These are phyloP conservation scores for Russula vinacea DNA, from an alignment of 768 basidiomycete species.

Conservation along the genomic window DNA sequence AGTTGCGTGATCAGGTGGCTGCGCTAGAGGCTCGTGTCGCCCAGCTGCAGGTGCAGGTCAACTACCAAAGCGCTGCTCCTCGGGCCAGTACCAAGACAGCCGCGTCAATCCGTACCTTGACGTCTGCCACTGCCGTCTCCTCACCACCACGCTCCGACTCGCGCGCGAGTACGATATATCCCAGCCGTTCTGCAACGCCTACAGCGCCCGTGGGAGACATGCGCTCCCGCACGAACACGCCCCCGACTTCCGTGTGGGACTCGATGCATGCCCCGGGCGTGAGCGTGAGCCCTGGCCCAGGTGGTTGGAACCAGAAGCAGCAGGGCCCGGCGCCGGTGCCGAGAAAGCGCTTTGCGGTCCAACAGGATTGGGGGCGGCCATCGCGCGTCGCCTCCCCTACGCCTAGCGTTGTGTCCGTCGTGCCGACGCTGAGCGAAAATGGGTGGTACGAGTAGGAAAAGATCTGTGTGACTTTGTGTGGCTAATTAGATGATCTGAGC, in stretches of 20 bases:
- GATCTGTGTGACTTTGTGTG: background rate
- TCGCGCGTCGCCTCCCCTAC: slow-evolving; percentile 61
- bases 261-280: slow-evolving; percentile 55
- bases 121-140: slow-evolving; percentile 30
- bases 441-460: slow-evolving; percentile 68
- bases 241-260: slow-evolving; percentile 67
- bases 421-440: slow-evolving; percentile 66
- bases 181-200: slow-evolving; percentile 52
- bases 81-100: slow-evolving; percentile 36
- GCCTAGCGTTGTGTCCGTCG: slow-evolving; percentile 67
- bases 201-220: slow-evolving; percentile 38
- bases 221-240: slow-evolving; percentile 44
- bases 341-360: background rate
- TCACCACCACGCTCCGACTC: slow-evolving; percentile 68
- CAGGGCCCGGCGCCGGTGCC: background rate
- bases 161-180: slow-evolving; percentile 62
- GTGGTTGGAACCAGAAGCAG: slow-evolving; percentile 26
- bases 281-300: background rate
- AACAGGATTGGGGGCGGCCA: slow-evolving; percentile 33
- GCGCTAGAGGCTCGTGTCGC: slow-evolving; percentile 58
- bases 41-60: slow-evolving; percentile 43
- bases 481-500: background rate
- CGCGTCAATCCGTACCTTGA: background rate
- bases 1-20: slow-evolving; percentile 63
- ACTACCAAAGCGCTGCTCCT: slow-evolving; percentile 46